Conservation (phyloP, 441 rosid genomes). For the Pelargonium citronellum region DNA sequence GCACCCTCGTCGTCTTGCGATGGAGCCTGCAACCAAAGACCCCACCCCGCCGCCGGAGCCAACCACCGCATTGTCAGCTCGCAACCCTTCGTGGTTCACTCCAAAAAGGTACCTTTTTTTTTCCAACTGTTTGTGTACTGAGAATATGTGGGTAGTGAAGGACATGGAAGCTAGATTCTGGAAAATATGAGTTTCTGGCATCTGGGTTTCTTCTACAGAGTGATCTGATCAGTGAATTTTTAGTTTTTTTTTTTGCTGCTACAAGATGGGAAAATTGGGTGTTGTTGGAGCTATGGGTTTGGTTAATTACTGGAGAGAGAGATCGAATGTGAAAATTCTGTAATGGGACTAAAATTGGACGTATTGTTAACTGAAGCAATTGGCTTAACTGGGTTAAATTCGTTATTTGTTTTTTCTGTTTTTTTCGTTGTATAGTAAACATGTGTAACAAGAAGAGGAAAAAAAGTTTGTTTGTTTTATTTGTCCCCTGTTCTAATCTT, state of each 20-base stretch:
- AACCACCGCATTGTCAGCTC: not conserved
- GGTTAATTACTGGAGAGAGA: too few species aligned
- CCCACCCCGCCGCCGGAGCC: not conserved
- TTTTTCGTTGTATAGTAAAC: too few species aligned
- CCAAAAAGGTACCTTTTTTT: not conserved
- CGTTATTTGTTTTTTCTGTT: too few species aligned
- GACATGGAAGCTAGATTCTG: not conserved
- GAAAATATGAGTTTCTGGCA: not conserved
- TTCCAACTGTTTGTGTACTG: not conserved
- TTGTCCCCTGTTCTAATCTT: not conserved
- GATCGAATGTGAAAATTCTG: too few species aligned
- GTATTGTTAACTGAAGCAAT: too few species aligned
- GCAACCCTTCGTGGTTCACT: slow-evolving; percentile 8
- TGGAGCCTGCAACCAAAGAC: not conserved
- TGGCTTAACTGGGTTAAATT: too few species aligned
- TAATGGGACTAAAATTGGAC: too few species aligned
- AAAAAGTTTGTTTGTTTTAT: not conserved
- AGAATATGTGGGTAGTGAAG: not conserved
- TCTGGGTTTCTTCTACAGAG: not conserved
- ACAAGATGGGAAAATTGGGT: not conserved
- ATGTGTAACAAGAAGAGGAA: too few species aligned
- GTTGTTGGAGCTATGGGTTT: too few species aligned
- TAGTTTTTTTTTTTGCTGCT: not conserved
- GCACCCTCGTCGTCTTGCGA: not conserved
- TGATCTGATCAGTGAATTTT: not conserved